phyloP scores from a whole-genome alignment of 306 rosid species.

The Cicer pinnatifidum region DNA sequence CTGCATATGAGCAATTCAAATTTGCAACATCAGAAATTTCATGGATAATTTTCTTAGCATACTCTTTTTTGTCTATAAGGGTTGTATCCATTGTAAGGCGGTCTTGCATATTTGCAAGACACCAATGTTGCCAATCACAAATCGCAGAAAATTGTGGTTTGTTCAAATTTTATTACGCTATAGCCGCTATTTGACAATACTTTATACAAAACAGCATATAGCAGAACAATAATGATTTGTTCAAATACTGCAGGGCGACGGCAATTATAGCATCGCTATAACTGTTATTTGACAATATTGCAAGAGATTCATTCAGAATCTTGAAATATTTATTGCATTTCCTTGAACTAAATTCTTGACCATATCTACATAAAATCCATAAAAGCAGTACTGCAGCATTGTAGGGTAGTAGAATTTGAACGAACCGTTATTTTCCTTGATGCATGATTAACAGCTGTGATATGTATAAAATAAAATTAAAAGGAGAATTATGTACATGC shows the following conservation, averaged over 20 bases:
- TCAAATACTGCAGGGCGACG: too few species aligned
- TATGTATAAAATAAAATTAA: conserved; percentile 30
- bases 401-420: background rate
- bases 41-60: background rate
- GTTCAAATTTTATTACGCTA: too few species aligned
- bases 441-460: background rate
- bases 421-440: background rate
- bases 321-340: conserved; percentile 10
- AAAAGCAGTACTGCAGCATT: background rate
- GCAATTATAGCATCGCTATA: too few species aligned
- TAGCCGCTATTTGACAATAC: too few species aligned
- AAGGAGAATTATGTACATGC: conserved; percentile 50
- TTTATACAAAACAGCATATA: too few species aligned
- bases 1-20: conserved; percentile 51
- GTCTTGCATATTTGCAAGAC: too few species aligned
- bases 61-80: background rate
- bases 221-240: too few species aligned
- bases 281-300: background rate
- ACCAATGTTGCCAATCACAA: too few species aligned
- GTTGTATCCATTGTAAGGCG: background rate
- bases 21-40: conserved; percentile 22
- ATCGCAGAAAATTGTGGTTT: too few species aligned
- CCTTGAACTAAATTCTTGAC: background rate
- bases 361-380: background rate
- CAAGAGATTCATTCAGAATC: background rate